Evolutionary conservation across 1,284 basidiomycete species (phyloP), one percentile per base, ranked within the genome.

Genomic region (Golubevia pallescens): DNA sequence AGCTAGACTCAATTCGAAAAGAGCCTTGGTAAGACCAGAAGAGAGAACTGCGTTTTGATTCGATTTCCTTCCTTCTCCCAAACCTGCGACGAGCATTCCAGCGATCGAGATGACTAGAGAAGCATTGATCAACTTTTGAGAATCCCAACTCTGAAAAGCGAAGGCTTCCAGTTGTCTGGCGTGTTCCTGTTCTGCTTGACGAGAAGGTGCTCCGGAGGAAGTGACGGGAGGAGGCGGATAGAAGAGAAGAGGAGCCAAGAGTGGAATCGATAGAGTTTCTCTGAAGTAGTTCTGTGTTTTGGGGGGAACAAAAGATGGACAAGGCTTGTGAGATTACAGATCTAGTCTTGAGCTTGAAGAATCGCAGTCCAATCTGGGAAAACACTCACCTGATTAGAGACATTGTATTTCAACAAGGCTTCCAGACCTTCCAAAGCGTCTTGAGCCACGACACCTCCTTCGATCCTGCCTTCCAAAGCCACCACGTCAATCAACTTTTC

Each of bases 281-380:
- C 94, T 92, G 87, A 99, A 97, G 88, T 97, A 98, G 85, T 95
- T 97, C 93, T 97, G n/a, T n/a, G n/a, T n/a, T n/a, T n/a, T n/a
- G n/a, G n/a, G n/a, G n/a, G n/a, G n/a, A n/a, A n/a, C n/a, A n/a
- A n/a, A n/a, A n/a, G n/a, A n/a, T n/a, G n/a, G n/a, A n/a, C n/a
- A n/a, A n/a, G n/a, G n/a, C n/a, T n/a, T n/a, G n/a, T n/a, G n/a
- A n/a, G n/a, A n/a, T n/a, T n/a, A n/a, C n/a, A n/a, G n/a, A n/a
- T n/a, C n/a, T n/a, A n/a, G n/a, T n/a, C n/a, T n/a, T n/a, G n/a
- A n/a, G n/a, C n/a, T n/a, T n/a, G n/a, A n/a, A n/a, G n/a, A n/a
- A n/a, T n/a, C n/a, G n/a, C n/a, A n/a, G n/a, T n/a, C n/a, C n/a
- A n/a, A n/a, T n/a, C n/a, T n/a, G n/a, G n/a, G n/a, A 20, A 14